Conservation (phyloP, 1,284 basidiomycete genomes). For the Peniophora sp. region DNA sequence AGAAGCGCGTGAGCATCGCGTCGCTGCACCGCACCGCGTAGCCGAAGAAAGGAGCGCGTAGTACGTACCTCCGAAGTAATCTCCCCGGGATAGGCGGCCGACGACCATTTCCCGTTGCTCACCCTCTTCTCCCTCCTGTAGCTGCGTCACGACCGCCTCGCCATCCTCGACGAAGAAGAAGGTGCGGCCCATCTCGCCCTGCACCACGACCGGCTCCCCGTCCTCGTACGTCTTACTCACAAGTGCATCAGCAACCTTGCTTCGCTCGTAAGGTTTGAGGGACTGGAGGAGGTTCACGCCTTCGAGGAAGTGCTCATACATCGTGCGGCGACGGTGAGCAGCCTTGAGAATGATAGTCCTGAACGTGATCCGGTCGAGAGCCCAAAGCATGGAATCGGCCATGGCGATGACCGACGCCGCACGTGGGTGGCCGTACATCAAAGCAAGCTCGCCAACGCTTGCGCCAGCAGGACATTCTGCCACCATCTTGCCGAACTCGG, state of each 20-base stretch:
- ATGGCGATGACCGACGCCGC: conserved; percentile 90
- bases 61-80: conserved; percentile 93
- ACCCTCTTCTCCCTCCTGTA: conserved; percentile 50
- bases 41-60: neutral
- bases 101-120: conserved; percentile 61
- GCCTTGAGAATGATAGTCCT: conserved; percentile 92
- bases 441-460: conserved; percentile 93
- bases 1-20: conserved; percentile 4
- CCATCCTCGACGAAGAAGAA: conserved; percentile 98
- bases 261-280: conserved; percentile 81
- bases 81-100: conserved; percentile 77
- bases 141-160: conserved; percentile 82
- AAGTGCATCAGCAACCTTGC: conserved; percentile 95
- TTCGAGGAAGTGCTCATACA: conserved; percentile 93
- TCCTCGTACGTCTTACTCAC: conserved; percentile 78
- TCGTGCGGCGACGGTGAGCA: conserved; percentile 81
- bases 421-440: conserved; percentile 97
- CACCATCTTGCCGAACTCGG: conserved; percentile 75
- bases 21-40: neutral
- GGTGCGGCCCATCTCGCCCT: conserved; percentile 93
- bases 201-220: conserved; percentile 80
- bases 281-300: conserved; percentile 88
- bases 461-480: conserved; percentile 80
- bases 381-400: conserved; percentile 85
- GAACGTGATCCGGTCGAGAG: conserved; percentile 95